Evolutionary conservation across 2,329 filamentous ascomycete species (phyloP).

Genomic region (Hypocreales sp.): DNA sequence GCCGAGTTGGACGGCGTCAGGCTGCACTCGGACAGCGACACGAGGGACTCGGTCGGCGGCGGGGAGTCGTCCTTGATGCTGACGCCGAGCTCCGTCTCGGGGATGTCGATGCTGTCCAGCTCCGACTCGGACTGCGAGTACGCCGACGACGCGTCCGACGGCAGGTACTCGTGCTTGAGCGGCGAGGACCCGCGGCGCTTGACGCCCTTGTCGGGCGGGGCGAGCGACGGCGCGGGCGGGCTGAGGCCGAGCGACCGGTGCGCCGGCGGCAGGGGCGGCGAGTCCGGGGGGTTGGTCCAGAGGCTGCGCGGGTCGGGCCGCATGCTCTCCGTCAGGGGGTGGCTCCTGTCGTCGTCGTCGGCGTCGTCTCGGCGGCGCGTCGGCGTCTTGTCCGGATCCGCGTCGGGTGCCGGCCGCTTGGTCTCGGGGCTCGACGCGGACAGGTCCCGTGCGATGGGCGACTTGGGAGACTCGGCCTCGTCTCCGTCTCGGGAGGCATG

Average conservation of each 20-base stretch:
- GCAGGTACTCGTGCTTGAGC: constrained; percentile 91
- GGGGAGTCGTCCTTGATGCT: constrained; percentile 29
- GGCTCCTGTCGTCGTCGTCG: constrained; percentile 10
- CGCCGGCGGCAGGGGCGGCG: constrained; percentile 35
- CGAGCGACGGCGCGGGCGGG: constrained; percentile 11
- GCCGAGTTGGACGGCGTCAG: constrained; percentile 69
- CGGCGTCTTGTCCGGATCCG: constrained; percentile 4
- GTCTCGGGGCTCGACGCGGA: constrained; percentile 7
- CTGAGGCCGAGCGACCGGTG: constrained; percentile 30
- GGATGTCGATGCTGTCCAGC: constrained; percentile 43
- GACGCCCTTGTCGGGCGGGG: constrained; percentile 19
- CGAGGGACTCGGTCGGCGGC: constrained; percentile 20
- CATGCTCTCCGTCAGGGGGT: constrained; percentile 20
- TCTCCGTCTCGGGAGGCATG: too few relatives aligned
- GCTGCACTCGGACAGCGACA: constrained; percentile 39
- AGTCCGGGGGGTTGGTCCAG: constrained; percentile 7
- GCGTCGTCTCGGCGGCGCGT: constrained; percentile 14
- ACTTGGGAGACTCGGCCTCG: constrained; percentile 7
- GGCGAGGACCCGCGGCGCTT: constrained; percentile 77
- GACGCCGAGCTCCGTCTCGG: constrained; percentile 41
- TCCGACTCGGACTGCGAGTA: constrained; percentile 35
- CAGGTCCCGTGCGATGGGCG: constrained; percentile 6
- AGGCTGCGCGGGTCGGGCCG: constrained; percentile 21
- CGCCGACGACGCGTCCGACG: constrained; percentile 53
- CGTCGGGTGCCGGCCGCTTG: constrained; percentile 4